Conservation (phyloP, 2,329 filamentous ascomycete species). For the Xylariaceae sp. region DNA sequence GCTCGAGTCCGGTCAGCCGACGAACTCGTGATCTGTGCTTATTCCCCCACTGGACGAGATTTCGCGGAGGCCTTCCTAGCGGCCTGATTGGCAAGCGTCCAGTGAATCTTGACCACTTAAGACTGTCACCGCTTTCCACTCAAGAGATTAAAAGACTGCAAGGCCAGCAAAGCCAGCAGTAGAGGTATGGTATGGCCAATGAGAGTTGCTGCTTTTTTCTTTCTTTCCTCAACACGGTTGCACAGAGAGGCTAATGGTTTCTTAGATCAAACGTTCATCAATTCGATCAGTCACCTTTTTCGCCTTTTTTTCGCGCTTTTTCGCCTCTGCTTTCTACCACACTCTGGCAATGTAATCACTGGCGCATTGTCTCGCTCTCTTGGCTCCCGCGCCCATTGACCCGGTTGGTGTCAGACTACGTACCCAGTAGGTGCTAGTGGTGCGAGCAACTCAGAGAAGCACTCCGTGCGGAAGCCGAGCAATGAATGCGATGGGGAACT, state of each 20-base stretch:
- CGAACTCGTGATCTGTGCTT: constrained; percentile 37
- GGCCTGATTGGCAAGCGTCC: constrained; percentile 33
- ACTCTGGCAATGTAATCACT: constrained; percentile 4
- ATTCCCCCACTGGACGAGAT: constrained; percentile 24
- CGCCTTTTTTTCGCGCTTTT: too few species aligned
- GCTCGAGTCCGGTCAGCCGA: constrained; percentile 30
- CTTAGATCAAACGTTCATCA: constrained; percentile 20
- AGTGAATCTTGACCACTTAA: constrained; percentile 31
- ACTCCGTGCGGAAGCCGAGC: constrained; percentile 20
- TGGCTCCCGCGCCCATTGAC: constrained; percentile 9
- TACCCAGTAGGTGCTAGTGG: constrained; percentile 16
- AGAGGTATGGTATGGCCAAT: constrained; percentile 24
- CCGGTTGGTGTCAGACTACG: constrained; percentile 13
- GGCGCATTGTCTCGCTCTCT: neutral
- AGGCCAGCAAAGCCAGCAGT: constrained; percentile 24
- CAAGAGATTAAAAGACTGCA: constrained; percentile 27
- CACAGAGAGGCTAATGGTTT: constrained; percentile 30
- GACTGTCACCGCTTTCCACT: constrained; percentile 26
- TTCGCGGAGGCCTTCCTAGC: constrained; percentile 22
- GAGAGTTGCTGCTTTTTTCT: constrained; percentile 12
- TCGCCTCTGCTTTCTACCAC: neutral
- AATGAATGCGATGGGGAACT: constrained; percentile 18
- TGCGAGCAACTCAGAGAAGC: constrained; percentile 18
- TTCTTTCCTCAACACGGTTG: constrained; percentile 18
- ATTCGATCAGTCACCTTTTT: constrained; percentile 11